Percentiles rank a stretch among this genome's conserved stretches.
Evolutionary conservation across 2,329 filamentous ascomycete species (phyloP).

Genomic region (Stemphylium vesicarium): DNA sequence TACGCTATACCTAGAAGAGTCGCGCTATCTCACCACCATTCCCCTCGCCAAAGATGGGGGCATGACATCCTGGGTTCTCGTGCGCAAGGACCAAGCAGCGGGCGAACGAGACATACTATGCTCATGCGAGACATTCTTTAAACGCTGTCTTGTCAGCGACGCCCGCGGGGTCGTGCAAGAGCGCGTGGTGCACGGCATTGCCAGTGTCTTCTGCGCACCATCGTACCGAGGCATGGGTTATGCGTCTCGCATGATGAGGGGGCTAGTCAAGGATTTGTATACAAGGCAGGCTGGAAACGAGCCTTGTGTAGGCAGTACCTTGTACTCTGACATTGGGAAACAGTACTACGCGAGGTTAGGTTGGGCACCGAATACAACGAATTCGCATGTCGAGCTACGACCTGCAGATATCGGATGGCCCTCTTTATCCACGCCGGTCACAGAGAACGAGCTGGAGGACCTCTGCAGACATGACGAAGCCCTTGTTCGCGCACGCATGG

Average conservation of each 20-base stretch:
- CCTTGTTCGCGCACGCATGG: conserved; percentile 61
- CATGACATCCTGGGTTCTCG: conserved; percentile 63
- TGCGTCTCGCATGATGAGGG: neutral
- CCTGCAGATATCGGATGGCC: conserved; percentile 17
- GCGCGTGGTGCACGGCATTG: conserved; percentile 72
- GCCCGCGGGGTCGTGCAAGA: conserved; percentile 57
- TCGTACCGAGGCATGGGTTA: neutral
- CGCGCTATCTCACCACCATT: conserved; percentile 46
- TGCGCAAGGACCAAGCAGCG: conserved; percentile 49
- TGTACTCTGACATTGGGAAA: conserved; percentile 86
- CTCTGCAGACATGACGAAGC: conserved; percentile 60
- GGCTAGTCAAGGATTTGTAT: conserved; percentile 40
- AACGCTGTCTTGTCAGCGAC: neutral
- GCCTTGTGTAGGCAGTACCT: conserved; percentile 68
- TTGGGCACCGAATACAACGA: conserved; percentile 73
- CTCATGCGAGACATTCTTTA: conserved; percentile 53
- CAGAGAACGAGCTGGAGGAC: neutral
- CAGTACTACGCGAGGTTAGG: conserved; percentile 76
- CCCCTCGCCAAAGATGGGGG: conserved; percentile 62
- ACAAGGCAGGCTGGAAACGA: conserved; percentile 53
- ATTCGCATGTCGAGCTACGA: conserved; percentile 68
- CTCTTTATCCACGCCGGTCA: neutral
- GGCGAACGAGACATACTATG: conserved; percentile 55
- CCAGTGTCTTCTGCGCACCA: conserved; percentile 69
- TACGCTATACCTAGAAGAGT: neutral